phyloP scores from a whole-genome alignment of 306 rosid species.

The Morella rubra region DNA sequence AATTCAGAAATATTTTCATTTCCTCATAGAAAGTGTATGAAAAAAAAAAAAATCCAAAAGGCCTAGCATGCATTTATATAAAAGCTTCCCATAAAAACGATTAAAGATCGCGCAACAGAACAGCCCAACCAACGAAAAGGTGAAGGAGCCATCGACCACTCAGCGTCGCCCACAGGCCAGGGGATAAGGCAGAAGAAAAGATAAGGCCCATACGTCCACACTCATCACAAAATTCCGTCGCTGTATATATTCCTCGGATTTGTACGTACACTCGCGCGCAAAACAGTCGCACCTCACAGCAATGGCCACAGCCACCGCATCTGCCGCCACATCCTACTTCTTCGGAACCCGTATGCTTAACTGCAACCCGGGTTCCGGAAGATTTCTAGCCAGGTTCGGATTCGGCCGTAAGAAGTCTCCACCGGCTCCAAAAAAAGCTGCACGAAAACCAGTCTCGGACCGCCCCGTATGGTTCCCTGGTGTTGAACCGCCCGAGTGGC shows the following conservation, averaged over 20 bases:
- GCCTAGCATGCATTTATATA: too few species aligned
- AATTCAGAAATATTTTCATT: too few species aligned
- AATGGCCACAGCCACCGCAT: conserved; percentile 44
- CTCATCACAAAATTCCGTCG: conserved; percentile 19
- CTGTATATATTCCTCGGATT: conserved; percentile 18
- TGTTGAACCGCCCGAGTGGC: conserved; percentile 67
- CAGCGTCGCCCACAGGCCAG: conserved; percentile 12
- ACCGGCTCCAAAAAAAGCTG: conserved; percentile 39
- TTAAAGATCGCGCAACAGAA: too few species aligned
- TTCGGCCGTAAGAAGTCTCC: conserved; percentile 37
- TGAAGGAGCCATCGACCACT: conserved; percentile 40
- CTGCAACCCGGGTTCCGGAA: conserved; percentile 23
- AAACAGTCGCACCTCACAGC: not conserved
- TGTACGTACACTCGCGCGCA: not conserved
- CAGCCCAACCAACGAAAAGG: not conserved
- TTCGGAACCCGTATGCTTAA: conserved; percentile 44
- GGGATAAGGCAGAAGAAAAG: conserved; percentile 54
- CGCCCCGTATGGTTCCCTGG: conserved; percentile 66
- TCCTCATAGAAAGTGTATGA: too few species aligned
- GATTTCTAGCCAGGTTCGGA: conserved; percentile 46
- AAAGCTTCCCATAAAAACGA: too few species aligned
- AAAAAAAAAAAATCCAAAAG: not conserved
- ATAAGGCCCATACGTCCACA: conserved; percentile 35
- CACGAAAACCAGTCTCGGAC: conserved; percentile 15
- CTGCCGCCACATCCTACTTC: conserved; percentile 52